Percentiles rank a stretch among this genome's conserved stretches.
These are phyloP conservation scores for Setomelanomma holmii DNA, from an alignment of 2,329 filamentous ascomycete genomes.

Conservation along the genomic window DNA sequence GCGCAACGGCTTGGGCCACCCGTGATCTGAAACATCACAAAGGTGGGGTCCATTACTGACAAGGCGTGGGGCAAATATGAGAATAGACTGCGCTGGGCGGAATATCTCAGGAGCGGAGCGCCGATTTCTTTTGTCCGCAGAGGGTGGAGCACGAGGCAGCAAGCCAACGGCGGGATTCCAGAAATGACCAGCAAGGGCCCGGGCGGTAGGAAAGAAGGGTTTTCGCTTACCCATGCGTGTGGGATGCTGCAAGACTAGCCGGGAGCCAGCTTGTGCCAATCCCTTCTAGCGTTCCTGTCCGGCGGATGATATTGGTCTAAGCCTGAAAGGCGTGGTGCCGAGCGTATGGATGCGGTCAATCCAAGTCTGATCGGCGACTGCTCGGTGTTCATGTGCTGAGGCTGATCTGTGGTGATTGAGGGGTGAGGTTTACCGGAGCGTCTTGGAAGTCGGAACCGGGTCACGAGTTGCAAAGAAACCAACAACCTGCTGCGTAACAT, in stretches of 20 bases:
- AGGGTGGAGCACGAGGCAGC: neutral
- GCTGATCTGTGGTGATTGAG: neutral
- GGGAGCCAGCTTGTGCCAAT: neutral
- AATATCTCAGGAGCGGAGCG: conserved; percentile 1
- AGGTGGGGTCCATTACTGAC: neutral
- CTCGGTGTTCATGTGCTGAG: neutral
- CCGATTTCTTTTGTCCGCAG: neutral
- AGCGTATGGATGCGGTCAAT: neutral
- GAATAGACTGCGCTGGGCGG: neutral
- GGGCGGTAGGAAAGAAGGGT: neutral
- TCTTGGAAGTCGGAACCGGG: neutral
- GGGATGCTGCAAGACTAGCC: neutral
- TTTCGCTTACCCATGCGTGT: neutral
- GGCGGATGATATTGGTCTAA: neutral
- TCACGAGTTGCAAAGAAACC: neutral
- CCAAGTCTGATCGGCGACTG: neutral
- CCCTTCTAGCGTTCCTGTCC: neutral
- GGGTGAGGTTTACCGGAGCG: neutral
- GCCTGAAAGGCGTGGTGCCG: neutral
- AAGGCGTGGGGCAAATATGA: neutral
- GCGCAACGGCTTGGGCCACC: neutral
- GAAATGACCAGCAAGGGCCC: neutral
- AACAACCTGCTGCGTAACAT: neutral
- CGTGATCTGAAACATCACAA: neutral
- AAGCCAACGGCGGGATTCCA: neutral